These are phyloP conservation scores for Wilcoxina mikolae DNA, from an alignment of 495 filamentous ascomycete species.

Conservation along the genomic window DNA sequence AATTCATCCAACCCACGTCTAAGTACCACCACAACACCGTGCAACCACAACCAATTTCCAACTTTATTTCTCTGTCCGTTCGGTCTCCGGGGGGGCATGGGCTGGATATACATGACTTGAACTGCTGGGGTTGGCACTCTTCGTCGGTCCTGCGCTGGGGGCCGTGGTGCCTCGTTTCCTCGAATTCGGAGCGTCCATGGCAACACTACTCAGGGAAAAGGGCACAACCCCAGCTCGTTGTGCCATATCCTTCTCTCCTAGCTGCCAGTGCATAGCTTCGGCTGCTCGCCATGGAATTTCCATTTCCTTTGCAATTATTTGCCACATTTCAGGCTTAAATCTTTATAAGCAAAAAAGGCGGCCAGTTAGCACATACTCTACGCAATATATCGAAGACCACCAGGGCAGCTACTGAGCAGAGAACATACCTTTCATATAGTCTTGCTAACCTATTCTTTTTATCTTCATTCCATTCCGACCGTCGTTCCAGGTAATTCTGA, in stretches of 20 bases:
- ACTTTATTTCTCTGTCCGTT: too few species aligned
- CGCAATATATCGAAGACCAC: background rate
- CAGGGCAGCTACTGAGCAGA: conserved; percentile 8
- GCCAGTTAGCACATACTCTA: background rate
- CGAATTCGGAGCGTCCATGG: conserved; percentile 42
- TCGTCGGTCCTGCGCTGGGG: too few species aligned
- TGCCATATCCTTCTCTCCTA: conserved; percentile 88
- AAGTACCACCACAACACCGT: too few species aligned
- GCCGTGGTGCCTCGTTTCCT: conserved; percentile 10
- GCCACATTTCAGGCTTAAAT: conserved; percentile 97
- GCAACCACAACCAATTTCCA: too few species aligned
- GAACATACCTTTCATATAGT: conserved; percentile 78
- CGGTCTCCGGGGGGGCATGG: too few species aligned
- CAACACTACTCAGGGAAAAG: conserved; percentile 51
- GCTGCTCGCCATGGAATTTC: conserved; percentile 86
- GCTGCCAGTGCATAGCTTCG: conserved; percentile 95
- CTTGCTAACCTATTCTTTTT: conserved; percentile 90
- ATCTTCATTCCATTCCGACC: conserved; percentile 90
- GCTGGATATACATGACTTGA: too few species aligned
- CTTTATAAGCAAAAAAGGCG: conserved; percentile 33
- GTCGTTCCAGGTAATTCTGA: conserved; percentile 88
- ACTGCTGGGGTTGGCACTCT: too few species aligned
- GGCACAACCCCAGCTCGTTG: conserved; percentile 70
- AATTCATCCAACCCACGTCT: too few species aligned
- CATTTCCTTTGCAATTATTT: conserved; percentile 84